Base-by-base conservation (phyloP, 1,284 basidiomycete genomes). In the Salmacisia buchloeana region DNA sequence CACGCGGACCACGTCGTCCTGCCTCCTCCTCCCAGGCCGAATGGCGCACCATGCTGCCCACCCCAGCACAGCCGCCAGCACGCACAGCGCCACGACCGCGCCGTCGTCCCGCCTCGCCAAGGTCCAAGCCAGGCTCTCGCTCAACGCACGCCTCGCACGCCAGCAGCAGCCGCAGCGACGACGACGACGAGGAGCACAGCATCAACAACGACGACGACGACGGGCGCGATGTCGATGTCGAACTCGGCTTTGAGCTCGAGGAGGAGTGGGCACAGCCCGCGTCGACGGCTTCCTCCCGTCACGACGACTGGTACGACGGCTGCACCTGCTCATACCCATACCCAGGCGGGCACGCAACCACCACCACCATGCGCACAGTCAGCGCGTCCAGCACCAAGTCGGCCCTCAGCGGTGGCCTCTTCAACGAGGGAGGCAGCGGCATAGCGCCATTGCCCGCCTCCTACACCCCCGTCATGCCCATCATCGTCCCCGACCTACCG, bases 401-500 rank as follows among this genome's bases (percentile, higher is more conserved):
- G 18, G 12, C 36, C 36, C 23, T 15, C 41, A n/a, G n/a, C n/a
- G n/a, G n/a, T n/a, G n/a, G n/a, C n/a, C n/a, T n/a, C n/a, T n/a
- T n/a, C n/a, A n/a, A n/a, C n/a, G n/a, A n/a, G 41, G 23, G 7
- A 43, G 18, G 18, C 18, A 43, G 41, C 41, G 18, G 10, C 23
- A 43, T 21, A 15, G 41, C 41, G 6, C 10, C 10, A 12, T n/a
- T 43, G 18, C 41, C 10, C 23, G 18, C 46, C 43, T 10, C 46
- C 46, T 10, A 52, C 36, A 21, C 23, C n/a, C n/a, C n/a, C n/a
- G n/a, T n/a, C n/a, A n/a, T 27, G 46, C 46, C 46, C 46, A 52
- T 52, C 46, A 52, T 52, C 7, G 46, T 52, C 29, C 23, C 46
- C 13, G 46, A 52, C 25, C n/a, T 52, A 10, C 46, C 46, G n/a